Base-by-base conservation (phyloP, 2,329 filamentous ascomycete species). In the Claviceps digitariae region DNA sequence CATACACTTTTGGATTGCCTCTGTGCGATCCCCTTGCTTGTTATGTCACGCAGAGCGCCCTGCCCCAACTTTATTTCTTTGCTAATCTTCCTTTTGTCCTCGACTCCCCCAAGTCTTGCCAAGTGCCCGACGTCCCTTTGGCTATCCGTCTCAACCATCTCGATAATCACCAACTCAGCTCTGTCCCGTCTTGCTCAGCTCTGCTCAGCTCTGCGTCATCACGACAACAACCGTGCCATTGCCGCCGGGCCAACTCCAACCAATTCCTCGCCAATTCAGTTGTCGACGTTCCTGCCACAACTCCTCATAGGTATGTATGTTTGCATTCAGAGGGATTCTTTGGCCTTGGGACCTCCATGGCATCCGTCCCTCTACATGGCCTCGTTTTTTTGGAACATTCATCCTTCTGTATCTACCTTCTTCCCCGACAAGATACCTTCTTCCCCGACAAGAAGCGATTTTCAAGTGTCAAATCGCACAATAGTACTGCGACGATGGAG, bases 61-160 rank as follows among this genome's bases (percentile, higher is more conserved):
- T 54, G 38, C 57, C 53, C 55, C 54, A 57, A 56, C 58, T 54
- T 59, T 57, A 55, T 57, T 56, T 57, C 34, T 53, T 50, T 45
- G 46, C 50, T 49, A 45, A 46, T 55, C 51, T 51, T 56, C 51
- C 46, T 54, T 53, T 50, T 48, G 9, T 20, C 51, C 36, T 50
- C 44, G n/a, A n/a, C 23, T 29, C 48, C 21, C 25, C 50, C 43
- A 41, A 15, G 25, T 7, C 15, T 44, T 25, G 43, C 10, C 43
- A 25, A 25, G 13, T 17, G 21, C 25, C 23, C 21, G 8, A 17
- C 7, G 43, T 15, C 21, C 2, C 21, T 44, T 25, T 7, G 25
- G 8, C 43, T 13, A 25, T 6, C 21, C 20, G 38, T 20, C 38
- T 20, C 12, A 10, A 34, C 46, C 4, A 12, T 17, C 17, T 43